These are phyloP conservation scores for Sindora glabra DNA, from an alignment of 306 rosid genomes.

Conservation along the genomic window DNA sequence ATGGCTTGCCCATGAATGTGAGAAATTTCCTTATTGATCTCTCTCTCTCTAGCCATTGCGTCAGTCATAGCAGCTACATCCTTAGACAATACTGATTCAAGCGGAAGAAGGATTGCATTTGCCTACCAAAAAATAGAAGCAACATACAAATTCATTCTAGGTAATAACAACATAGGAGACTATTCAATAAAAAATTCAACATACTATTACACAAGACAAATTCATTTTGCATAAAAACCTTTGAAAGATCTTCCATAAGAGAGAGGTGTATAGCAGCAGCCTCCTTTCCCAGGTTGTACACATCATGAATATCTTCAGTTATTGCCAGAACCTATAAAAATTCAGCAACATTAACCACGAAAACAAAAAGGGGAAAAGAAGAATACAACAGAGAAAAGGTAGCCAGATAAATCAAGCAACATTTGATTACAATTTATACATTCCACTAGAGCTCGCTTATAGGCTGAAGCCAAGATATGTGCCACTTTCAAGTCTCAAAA, in stretches of 20 bases:
- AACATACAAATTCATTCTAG: constrained; percentile 16
- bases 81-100: constrained; percentile 81
- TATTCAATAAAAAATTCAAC: background rate
- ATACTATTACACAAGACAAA: too few species aligned
- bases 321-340: constrained; percentile 68
- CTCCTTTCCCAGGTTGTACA: constrained; percentile 81
- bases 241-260: constrained; percentile 77
- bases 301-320: constrained; percentile 93
- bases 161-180: constrained; percentile 11
- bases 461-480: background rate
- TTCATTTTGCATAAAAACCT: too few species aligned
- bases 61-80: constrained; percentile 90
- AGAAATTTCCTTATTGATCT: constrained; percentile 73
- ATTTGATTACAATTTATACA: background rate
- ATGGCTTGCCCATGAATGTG: constrained; percentile 95
- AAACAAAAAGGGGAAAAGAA: background rate
- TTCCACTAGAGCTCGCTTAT: background rate
- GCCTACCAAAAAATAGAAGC: constrained; percentile 43
- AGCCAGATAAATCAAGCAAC: background rate
- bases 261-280: constrained; percentile 71
- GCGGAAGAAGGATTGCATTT: constrained; percentile 80
- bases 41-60: constrained; percentile 66
- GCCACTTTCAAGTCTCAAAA: background rate
- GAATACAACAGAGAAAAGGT: background rate
- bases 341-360: constrained; percentile 12